Base-by-base conservation (phyloP, 2,329 filamentous ascomycete genomes). In the Penicillium psychrosexuale region DNA sequence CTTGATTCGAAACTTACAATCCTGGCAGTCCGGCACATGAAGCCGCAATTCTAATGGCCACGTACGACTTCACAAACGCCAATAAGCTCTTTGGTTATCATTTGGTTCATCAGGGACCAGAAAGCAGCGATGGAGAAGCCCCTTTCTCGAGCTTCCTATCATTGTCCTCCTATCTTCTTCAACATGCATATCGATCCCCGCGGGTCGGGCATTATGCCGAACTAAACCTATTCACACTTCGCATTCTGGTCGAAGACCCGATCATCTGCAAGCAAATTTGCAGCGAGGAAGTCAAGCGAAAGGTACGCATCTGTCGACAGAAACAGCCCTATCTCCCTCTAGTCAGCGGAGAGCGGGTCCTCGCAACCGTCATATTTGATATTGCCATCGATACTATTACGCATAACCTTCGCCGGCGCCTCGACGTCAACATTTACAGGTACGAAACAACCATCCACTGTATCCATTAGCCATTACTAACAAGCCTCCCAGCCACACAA, bases 1-100 rank as follows among this genome's bases (percentile, higher is more conserved):
- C 47, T 37, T 17, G 5, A 48, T 19, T 11, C 31, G 27, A 49
- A 44, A 53, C 66, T 73, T 60, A 72, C 55, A 12, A 47, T 13
- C 39, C 60, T 52, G 48, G 45, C 61, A 95, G 91, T 61, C 94
- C 94, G 1, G 85, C 86, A 3, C 82, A 86, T 55, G 86, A 92
- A 71, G 89, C 91, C 15, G 86, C 92, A 5, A 80, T 95, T 3
- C 76, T 97, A 4, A 80, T 99, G 33, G 87, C 91, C 0, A 87
- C 90, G 0, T 99, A 97, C 70, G 94, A 97, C 71, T 97, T 97
- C 70, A 86, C 87, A 3, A 89, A 96, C 68, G 89, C 92, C 33
- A 99, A 97, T 77, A 97, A 97, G 74, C 80, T 97, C 8, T 97
- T 99, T 73, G 93, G 90, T 72, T 88, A 90, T 70, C 92, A 88